These are phyloP conservation scores for Ilex asprella DNA, from an alignment of 257 asterid species.

Conservation along the genomic window DNA sequence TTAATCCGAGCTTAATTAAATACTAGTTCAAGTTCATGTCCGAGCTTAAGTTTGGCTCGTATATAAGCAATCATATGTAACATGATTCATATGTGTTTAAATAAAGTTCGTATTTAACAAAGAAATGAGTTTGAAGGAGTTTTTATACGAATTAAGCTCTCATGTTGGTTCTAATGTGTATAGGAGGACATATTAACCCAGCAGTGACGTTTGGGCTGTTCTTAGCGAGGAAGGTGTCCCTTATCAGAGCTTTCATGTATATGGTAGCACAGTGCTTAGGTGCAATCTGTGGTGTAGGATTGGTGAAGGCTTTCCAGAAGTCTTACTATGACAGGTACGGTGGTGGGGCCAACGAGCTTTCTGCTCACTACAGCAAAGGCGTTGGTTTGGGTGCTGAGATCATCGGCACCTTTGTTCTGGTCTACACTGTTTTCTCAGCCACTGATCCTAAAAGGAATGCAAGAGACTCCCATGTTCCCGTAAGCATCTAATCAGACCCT, in stretches of 20 bases:
- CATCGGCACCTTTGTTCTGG: conserved; percentile 43
- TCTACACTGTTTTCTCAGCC: conserved; percentile 46
- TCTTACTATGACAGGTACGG: conserved; percentile 26
- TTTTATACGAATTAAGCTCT: too few relatives aligned
- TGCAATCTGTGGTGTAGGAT: conserved; percentile 42
- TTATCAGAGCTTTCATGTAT: conserved; percentile 37
- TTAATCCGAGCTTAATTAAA: too few relatives aligned
- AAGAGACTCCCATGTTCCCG: conserved; percentile 52
- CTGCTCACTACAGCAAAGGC: conserved; percentile 30
- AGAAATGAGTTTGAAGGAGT: too few relatives aligned
- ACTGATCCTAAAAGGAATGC: conserved; percentile 53
- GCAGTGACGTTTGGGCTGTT: conserved; percentile 49
- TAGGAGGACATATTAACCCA: conserved; percentile 47
- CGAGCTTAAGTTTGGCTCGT: too few relatives aligned
- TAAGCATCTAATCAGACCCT: conserved; percentile 5
- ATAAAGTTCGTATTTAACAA: too few relatives aligned
- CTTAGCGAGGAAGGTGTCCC: conserved; percentile 39
- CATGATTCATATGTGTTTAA: too few relatives aligned
- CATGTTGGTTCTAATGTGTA: not conserved
- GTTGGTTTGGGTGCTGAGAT: conserved; percentile 45
- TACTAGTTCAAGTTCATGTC: too few relatives aligned
- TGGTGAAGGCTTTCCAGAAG: conserved; percentile 38
- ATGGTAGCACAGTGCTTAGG: conserved; percentile 47
- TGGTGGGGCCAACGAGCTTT: conserved; percentile 37
- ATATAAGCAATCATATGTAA: too few relatives aligned